Percentiles rank a stretch among this genome's conserved stretches.
Evolutionary conservation across 2,329 filamentous ascomycete species (phyloP).

Genomic region (Ophiostoma quercus): DNA sequence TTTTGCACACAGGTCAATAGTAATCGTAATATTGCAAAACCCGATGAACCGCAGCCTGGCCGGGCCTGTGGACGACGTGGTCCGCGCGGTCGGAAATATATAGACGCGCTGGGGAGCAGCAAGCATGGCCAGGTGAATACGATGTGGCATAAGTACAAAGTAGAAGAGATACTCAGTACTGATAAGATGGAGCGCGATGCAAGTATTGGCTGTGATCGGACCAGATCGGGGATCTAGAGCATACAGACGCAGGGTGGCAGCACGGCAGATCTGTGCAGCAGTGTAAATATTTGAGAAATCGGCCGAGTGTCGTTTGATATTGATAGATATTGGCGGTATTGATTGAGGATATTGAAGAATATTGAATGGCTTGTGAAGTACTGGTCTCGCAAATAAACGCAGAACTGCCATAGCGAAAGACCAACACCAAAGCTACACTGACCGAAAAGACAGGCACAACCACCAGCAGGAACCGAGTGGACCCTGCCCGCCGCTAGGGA

Average conservation of each 20-base stretch:
- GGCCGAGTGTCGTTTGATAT: not conserved
- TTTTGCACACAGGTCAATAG: not conserved
- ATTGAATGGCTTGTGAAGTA: too few relatives aligned
- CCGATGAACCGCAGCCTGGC: not conserved
- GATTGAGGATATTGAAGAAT: too few relatives aligned
- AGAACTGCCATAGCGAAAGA: not conserved
- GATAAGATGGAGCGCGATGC: not conserved
- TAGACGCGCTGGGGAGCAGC: not conserved
- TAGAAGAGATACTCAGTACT: not conserved
- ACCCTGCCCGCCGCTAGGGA: conserved; percentile 26
- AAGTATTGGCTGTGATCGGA: not conserved
- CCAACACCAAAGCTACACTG: too few relatives aligned
- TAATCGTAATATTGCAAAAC: not conserved
- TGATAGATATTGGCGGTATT: not conserved
- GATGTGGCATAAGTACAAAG: not conserved
- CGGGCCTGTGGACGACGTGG: not conserved
- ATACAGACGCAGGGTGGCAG: not conserved
- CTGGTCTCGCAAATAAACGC: too few relatives aligned
- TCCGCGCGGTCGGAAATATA: conserved; percentile 2
- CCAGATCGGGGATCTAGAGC: not conserved
- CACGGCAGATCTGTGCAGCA: not conserved
- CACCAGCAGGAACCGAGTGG: conserved; percentile 2
- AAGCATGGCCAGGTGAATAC: not conserved
- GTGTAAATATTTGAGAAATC: not conserved
- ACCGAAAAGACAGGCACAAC: not conserved